phyloP scores from a whole-genome alignment of 2,329 filamentous ascomycete genomes.

The Emmonsiellopsis sp. region DNA sequence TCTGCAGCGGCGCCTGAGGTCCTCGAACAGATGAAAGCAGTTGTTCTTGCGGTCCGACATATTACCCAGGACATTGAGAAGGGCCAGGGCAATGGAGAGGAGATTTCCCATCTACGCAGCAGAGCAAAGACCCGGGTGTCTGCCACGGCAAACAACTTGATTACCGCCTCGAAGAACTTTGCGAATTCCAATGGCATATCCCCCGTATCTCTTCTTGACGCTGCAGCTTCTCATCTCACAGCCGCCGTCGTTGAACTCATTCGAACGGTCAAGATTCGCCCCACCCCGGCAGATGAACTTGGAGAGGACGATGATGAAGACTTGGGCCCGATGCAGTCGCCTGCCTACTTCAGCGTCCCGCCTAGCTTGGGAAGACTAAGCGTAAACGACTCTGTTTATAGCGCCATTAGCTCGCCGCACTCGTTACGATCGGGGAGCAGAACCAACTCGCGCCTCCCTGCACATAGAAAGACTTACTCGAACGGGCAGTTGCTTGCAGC shows the following conservation, averaged over 20 bases:
- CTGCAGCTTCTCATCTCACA: slow-evolving; percentile 82
- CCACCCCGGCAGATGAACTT: slow-evolving; percentile 66
- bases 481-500: slow-evolving; percentile 20
- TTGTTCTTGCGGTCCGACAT: slow-evolving; percentile 70
- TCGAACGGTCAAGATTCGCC: slow-evolving; percentile 71
- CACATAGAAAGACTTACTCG: slow-evolving; percentile 18
- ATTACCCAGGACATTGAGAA: slow-evolving; percentile 70
- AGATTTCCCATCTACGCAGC: slow-evolving; percentile 48
- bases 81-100: slow-evolving; percentile 48
- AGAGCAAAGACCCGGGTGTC: slow-evolving; percentile 76
- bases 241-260: slow-evolving; percentile 79
- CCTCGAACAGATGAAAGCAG: slow-evolving; percentile 77
- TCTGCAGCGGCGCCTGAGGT: slow-evolving; percentile 64
- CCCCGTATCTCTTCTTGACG: slow-evolving; percentile 87
- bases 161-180: slow-evolving; percentile 91
- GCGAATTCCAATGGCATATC: slow-evolving; percentile 72
- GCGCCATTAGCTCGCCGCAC: slow-evolving; percentile 60
- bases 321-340: slow-evolving; percentile 55
- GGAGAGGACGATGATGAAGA: slow-evolving; percentile 65
- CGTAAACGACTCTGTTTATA: slow-evolving; percentile 65
- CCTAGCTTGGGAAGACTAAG: slow-evolving; percentile 43
- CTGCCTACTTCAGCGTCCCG: slow-evolving; percentile 58
- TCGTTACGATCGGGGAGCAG: slow-evolving; percentile 29
- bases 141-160: slow-evolving; percentile 90
- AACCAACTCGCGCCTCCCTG: slow-evolving; percentile 22